Evolutionary conservation across 441 rosid species (phyloP).

Genomic region (Gossypium aridum): DNA sequence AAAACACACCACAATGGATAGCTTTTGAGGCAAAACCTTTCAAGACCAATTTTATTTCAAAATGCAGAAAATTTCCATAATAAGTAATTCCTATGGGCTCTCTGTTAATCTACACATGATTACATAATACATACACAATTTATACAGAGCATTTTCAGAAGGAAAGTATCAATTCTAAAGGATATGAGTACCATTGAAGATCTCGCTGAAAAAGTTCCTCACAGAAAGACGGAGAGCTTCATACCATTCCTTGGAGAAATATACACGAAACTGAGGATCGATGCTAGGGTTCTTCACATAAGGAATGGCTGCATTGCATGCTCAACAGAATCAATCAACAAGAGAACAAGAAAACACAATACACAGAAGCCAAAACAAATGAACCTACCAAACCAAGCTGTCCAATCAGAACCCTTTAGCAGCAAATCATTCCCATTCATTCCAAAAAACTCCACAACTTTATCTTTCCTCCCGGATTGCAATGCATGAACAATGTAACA

Average conservation of each 20-base stretch:
- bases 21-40: not conserved
- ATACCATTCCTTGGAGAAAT: conserved; percentile 65
- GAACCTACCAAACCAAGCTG: conserved; percentile 60
- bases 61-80: not conserved
- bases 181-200: conserved; percentile 70
- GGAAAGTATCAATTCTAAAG: conserved; percentile 24
- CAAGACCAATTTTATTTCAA: not conserved
- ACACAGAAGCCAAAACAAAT: conserved; percentile 2
- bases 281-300: conserved; percentile 52
- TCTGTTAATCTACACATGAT: not conserved
- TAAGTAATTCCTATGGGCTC: not conserved
- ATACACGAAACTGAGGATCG: conserved; percentile 59
- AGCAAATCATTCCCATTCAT: conserved; percentile 44
- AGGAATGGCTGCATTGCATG: conserved; percentile 42
- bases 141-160: not conserved
- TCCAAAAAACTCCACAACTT: conserved; percentile 49
- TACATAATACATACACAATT: not conserved
- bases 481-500: conserved; percentile 44
- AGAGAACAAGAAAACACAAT: not conserved
- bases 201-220: conserved; percentile 61
- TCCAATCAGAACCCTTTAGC: conserved; percentile 44
- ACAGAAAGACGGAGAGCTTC: conserved; percentile 53
- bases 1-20: not conserved
- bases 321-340: conserved; percentile 13
- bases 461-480: conserved; percentile 44